Evolutionary conservation across 345 rosid species (phyloP), one percentile per base, ranked within the genome.

Genomic region (Populus davidiana): DNA sequence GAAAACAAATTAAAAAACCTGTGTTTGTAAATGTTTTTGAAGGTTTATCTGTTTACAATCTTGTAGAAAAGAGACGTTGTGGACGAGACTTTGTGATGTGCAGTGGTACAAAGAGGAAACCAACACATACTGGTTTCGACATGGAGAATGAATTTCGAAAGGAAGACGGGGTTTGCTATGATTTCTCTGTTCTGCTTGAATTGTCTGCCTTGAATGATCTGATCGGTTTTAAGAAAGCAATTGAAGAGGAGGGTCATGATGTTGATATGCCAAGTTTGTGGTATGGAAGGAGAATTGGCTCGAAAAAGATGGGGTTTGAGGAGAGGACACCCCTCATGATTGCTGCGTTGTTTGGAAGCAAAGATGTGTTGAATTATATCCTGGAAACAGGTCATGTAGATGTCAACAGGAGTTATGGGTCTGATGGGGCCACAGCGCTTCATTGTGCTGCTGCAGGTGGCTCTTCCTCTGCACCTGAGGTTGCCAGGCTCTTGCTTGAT

Each of bases 271-370:
- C 84, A 0, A 85, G 92, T 49, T 81, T 89, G 43, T 95, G 99
- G 99, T 95, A 93, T 73, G 97, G 94, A 25, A 77, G 93, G 79
- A 83, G 86, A 69, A 81, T 86, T 3, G 97, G 94, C 21, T 82
- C 91, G 0, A 89, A 79, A 75, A 85, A 83, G 87, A 90, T 92
- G 93, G 86, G 92, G 18, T 84, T 87, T 13, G 92, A 90, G 54
- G 92, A 91, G 84, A 87, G 99, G 70, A 93, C 98, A 0, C 94
- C 98, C 43, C 91, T 95, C 52, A 88, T 93, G 97, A 81, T 95
- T 61, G 98, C 99, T 67, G 89, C 96, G n/a, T 83, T 89, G 89
- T 95, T 81, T 67, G 98, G 97, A 67, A 92, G 97, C 90, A 87
- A 85, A 81, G 89, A 83, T 74, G 86, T 95, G 8, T 79, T 93